Conservation (phyloP, 495 filamentous ascomycete genomes). For the Hyaloscypha bicolor region DNA sequence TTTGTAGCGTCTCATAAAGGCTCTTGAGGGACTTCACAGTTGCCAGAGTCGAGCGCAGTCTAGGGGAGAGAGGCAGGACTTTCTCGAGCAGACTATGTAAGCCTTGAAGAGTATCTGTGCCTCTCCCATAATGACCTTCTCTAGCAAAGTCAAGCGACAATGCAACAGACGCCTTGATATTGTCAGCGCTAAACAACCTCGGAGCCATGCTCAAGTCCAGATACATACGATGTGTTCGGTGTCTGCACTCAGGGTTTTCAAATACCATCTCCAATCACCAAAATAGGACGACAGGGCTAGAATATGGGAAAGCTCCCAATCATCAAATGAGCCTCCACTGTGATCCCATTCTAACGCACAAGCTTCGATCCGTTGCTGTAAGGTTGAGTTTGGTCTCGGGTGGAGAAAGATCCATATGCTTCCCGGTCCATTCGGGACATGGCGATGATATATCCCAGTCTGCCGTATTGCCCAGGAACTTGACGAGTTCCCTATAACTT, state of each 20-base stretch:
- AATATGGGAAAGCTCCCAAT: constrained; percentile 33
- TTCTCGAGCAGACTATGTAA: neutral
- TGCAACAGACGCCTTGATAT: neutral
- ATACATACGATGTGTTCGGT: neutral
- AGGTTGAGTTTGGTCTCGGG: constrained; percentile 31
- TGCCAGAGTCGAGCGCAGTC: neutral
- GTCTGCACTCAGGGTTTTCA: neutral
- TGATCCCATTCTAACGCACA: constrained; percentile 12
- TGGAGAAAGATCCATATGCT: constrained; percentile 39
- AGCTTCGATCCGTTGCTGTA: constrained; percentile 28
- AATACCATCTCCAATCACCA: constrained; percentile 40
- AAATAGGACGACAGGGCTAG: constrained; percentile 39
- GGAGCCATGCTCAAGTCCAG: neutral
- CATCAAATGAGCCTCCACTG: constrained; percentile 11
- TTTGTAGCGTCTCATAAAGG: constrained; percentile 1
- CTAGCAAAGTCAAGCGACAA: neutral
- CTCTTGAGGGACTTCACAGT: neutral
- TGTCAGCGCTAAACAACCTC: neutral
- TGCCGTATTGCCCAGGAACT: constrained; percentile 41
- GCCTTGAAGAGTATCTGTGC: neutral
- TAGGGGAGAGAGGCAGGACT: neutral
- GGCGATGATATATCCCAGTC: constrained; percentile 43
- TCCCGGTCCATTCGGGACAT: constrained; percentile 23
- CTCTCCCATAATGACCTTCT: neutral
- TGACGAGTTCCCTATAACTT: constrained; percentile 14